Evolutionary conservation across 2,329 filamentous ascomycete genomes (phyloP), one percentile per base, ranked within the genome.

Genomic region (Lizonia empirigonia): DNA sequence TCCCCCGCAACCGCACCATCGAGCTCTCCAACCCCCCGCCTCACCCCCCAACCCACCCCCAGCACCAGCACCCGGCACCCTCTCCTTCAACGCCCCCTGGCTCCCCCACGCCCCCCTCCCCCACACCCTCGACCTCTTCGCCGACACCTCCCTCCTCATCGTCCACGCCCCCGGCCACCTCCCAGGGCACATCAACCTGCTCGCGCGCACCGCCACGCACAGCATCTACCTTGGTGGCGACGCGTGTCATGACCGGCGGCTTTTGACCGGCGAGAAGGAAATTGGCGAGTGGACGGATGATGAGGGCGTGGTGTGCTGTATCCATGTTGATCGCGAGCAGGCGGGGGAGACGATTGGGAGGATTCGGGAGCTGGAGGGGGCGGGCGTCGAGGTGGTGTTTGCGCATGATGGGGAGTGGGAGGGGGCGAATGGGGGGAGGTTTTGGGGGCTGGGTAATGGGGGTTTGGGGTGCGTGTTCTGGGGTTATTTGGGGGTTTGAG

Each of bases 81-180:
- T 62, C n/a, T 55, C 58, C 32, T 50, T 69, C 15, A 19, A 44
- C 7, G 27, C 45, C 5, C 64, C 72, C 44, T 82, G 80, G 80
- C 57, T 72, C 44, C 68, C 74, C 0, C 60, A 80, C 0, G 75
- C 69, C 0, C 67, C 67, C 1, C 78, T 82, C 33, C 76, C 77
- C 1, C 61, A 74, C 1, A 73, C 72, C 1, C 59, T 82, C 5
- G 80, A 83, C 49, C 47, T 82, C 7, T 79, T 82, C 57, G 67
- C 68, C 2, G 81, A 84, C 52, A 75, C 76, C 0, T 76, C 73
- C 5, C 50, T 82, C 1, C 76, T 74, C 44, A 70, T 82, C 0
- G 70, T 83, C 12, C 73, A 82, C 55, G 75, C 76, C 0, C 81
- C 81, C 0, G 81, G 81, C 0, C 81, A 83, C 62, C 60, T 83